Evolutionary conservation across 495 filamentous ascomycete genomes (phyloP), one percentile per base, ranked within the genome.

Genomic region (Tetracladium setigerum): DNA sequence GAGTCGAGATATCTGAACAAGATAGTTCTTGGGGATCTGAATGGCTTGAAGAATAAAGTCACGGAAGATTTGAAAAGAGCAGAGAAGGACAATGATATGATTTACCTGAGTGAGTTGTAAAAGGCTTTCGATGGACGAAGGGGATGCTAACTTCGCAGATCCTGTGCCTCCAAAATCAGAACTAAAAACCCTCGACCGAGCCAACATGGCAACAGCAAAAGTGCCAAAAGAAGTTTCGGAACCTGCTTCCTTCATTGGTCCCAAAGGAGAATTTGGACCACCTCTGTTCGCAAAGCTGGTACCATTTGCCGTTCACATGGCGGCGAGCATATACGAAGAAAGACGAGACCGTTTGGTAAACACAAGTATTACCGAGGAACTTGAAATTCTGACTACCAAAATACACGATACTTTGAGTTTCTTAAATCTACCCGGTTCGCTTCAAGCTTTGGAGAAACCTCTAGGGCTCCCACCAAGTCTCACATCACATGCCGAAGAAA

Each of bases 11-110:
- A 91, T 69, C 77, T 98, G 33, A 95, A 84, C 63, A 90, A 87
- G 53, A 73, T 76, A 0, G 88, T 97, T 0, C 62, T 87, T 8
- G 83, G 81, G 7, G 92, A 97, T 62, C 67, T 97, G 43, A 84
- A 89, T 39, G 86, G 81, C 0, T 62, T 98, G 34, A 95, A 90
- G 67, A 83, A 68, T 47, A 81, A 82, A 41, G 85, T 96, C 2
- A 70, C 81, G 37, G 89, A 95, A 50, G 88, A 95, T 54, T 58
- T 98, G 47, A 95, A 94, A 63, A 70, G 90, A 40, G 90, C 92
- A 0, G 92, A 97, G 63, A 95, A 88, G 62, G 92, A 98, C 57
- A 98, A 98, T 53, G 88, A 98, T 64, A 65, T 94, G 39, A 95
- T 98, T 14, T 98, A 97, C 62, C 69, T 96, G 4, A 78, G 57